These are phyloP conservation scores for Boletus rubescentipes DNA, from an alignment of 768 basidiomycete genomes.

Conservation along the genomic window DNA sequence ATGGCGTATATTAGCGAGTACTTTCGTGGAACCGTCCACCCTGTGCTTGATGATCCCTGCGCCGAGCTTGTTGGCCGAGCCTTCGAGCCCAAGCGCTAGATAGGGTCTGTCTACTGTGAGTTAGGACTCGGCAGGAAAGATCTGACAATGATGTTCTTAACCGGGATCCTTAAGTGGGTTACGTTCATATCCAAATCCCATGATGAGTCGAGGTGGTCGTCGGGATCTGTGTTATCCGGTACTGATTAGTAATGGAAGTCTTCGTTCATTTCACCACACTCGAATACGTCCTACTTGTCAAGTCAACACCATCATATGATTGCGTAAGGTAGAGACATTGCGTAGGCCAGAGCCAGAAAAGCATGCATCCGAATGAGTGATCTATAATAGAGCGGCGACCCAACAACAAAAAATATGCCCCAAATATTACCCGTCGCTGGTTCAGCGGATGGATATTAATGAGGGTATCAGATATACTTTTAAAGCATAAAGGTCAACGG, in stretches of 20 bases:
- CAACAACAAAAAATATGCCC: conserved; percentile 3
- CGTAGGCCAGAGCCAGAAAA: conserved; percentile 6
- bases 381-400: conserved; percentile 26
- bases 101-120: conserved; percentile 54
- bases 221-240: neutral
- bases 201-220: conserved; percentile 21
- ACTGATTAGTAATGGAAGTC: too few relatives aligned
- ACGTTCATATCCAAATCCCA: conserved; percentile 12
- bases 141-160: conserved; percentile 21
- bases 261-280: too few relatives aligned
- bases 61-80: conserved; percentile 97
- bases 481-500: conserved; percentile 95
- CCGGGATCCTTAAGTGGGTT: conserved; percentile 35
- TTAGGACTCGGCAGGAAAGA: conserved; percentile 13
- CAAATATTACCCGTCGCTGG: neutral
- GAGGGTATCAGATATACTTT: conserved; percentile 21
- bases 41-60: conserved; percentile 88
- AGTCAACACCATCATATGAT: conserved; percentile 12
- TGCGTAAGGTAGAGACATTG: conserved; percentile 3
- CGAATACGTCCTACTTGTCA: neutral
- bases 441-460: neutral
- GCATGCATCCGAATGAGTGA: conserved; percentile 16
- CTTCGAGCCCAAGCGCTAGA: conserved; percentile 94
- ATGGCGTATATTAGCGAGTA: conserved; percentile 91
- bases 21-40: conserved; percentile 65